A percentile compares a stretch with the other conserved stretches of the same genome.
Evolutionary conservation across 2,329 filamentous ascomycete genomes (phyloP).

Genomic region (Beauveria caledonica): DNA sequence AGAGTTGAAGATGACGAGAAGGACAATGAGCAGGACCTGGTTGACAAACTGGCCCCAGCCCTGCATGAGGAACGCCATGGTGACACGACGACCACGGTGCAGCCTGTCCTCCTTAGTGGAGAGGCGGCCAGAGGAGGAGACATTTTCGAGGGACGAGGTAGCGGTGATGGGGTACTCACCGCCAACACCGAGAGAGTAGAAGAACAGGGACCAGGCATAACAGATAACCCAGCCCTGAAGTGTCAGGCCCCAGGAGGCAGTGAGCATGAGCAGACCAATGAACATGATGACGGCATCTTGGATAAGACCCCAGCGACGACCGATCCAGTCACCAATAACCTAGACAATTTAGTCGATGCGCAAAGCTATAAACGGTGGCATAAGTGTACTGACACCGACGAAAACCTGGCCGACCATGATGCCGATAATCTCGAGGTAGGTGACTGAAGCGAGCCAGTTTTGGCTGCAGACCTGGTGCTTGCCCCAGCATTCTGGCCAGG

Average conservation of each 20-base stretch:
- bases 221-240: conserved; percentile 95
- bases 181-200: conserved; percentile 58
- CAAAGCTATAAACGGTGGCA: neutral
- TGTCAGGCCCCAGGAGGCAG: conserved; percentile 77
- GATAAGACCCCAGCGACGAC: conserved; percentile 89
- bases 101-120: conserved; percentile 90
- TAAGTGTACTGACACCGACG: conserved; percentile 55
- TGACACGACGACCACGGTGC: conserved; percentile 92
- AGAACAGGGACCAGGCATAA: conserved; percentile 91
- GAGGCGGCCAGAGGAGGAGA: conserved; percentile 74
- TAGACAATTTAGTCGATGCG: conserved; percentile 19
- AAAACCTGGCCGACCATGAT: conserved; percentile 91
- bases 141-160: conserved; percentile 88
- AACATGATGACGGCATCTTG: conserved; percentile 95
- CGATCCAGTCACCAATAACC: conserved; percentile 63
- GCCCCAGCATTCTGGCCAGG: conserved; percentile 75
- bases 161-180: conserved; percentile 97
- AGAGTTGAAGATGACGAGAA: conserved; percentile 83
- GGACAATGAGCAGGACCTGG: conserved; percentile 78
- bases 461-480: conserved; percentile 57
- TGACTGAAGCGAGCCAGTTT: conserved; percentile 76
- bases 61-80: conserved; percentile 94
- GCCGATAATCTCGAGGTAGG: conserved; percentile 87
- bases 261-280: conserved; percentile 82
- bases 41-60: conserved; percentile 96